Conservation (phyloP, 148 eudicot genomes). For the Nepenthes mirabilis region DNA sequence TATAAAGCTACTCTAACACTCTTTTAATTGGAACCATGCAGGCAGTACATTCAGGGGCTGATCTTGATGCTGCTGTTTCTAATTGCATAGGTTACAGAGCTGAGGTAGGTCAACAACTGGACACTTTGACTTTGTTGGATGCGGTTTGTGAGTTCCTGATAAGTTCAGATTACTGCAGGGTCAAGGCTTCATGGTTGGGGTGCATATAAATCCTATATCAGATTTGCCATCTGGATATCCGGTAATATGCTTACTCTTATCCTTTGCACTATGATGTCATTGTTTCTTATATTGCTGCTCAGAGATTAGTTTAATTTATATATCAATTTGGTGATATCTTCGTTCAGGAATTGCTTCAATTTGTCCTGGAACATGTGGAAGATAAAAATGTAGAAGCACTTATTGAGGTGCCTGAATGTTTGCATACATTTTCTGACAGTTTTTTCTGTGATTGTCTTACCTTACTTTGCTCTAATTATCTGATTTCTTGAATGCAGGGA, state of each 20-base stretch:
- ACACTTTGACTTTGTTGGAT: slow-evolving; percentile 4
- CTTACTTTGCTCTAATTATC: neutral
- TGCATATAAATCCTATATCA: slow-evolving; percentile 74
- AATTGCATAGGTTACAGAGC: slow-evolving; percentile 87
- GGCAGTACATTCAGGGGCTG: slow-evolving; percentile 99
- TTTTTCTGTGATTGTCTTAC: neutral
- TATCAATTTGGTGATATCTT: slow-evolving; percentile 6
- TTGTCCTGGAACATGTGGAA: slow-evolving; percentile 68
- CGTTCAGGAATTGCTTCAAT: slow-evolving; percentile 69
- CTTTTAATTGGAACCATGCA: slow-evolving; percentile 18
- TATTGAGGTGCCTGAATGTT: slow-evolving; percentile 48
- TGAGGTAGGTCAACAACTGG: slow-evolving; percentile 37
- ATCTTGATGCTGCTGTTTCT: slow-evolving; percentile 82
- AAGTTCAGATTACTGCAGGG: slow-evolving; percentile 41
- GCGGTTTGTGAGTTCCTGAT: neutral
- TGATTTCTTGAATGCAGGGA: slow-evolving; percentile 34
- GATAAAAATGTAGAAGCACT: slow-evolving; percentile 81
- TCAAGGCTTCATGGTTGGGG: slow-evolving; percentile 99
- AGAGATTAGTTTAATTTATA: neutral
- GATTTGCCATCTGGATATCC: slow-evolving; percentile 89
- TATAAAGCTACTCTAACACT: too few species aligned
- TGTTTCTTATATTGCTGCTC: neutral
- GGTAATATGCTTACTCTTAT: slow-evolving; percentile 18
- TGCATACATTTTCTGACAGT: neutral
- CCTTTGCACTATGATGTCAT: neutral